Conservation (phyloP, 2,329 filamentous ascomycete genomes). For the Tolypocladium ovalisporum region DNA sequence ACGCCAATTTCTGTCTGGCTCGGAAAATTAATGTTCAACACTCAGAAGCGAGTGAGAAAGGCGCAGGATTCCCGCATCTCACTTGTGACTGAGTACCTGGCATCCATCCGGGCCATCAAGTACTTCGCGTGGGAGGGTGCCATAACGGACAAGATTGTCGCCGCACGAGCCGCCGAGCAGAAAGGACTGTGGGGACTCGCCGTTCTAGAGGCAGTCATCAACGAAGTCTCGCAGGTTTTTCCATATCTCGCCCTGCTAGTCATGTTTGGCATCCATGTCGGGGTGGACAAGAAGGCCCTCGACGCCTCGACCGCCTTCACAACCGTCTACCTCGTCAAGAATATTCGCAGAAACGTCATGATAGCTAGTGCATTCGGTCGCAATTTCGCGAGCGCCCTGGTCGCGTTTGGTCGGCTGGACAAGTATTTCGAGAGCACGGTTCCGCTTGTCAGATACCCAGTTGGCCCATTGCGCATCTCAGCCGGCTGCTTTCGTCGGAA, state of each 20-base stretch:
- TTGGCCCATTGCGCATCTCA: conserved; percentile 36
- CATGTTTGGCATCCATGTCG: conserved; percentile 42
- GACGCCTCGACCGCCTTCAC: conserved; percentile 49
- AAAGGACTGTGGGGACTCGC: conserved; percentile 42
- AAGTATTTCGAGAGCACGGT: conserved; percentile 41
- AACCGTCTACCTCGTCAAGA: conserved; percentile 40
- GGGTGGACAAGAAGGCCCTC: conserved; percentile 33
- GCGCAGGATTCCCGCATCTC: conserved; percentile 47
- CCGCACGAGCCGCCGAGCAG: conserved; percentile 39
- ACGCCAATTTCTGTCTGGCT: conserved; percentile 40
- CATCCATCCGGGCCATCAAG: conserved; percentile 47
- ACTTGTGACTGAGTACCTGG: conserved; percentile 45
- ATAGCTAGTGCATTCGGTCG: conserved; percentile 33
- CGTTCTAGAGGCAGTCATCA: conserved; percentile 33
- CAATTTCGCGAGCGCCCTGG: conserved; percentile 21
- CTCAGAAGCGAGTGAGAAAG: conserved; percentile 40
- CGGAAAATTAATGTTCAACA: conserved; percentile 35
- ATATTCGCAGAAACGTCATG: conserved; percentile 39
- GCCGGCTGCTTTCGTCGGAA: conserved; percentile 36
- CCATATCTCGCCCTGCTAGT: conserved; percentile 40
- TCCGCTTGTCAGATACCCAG: conserved; percentile 34
- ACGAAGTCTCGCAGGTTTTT: conserved; percentile 39
- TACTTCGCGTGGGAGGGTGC: conserved; percentile 50
- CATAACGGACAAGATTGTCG: conserved; percentile 38
- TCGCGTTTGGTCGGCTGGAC: conserved; percentile 41